Evolutionary conservation across 106 monocot species (phyloP).

Genomic region (Amphibolis antarctica): DNA sequence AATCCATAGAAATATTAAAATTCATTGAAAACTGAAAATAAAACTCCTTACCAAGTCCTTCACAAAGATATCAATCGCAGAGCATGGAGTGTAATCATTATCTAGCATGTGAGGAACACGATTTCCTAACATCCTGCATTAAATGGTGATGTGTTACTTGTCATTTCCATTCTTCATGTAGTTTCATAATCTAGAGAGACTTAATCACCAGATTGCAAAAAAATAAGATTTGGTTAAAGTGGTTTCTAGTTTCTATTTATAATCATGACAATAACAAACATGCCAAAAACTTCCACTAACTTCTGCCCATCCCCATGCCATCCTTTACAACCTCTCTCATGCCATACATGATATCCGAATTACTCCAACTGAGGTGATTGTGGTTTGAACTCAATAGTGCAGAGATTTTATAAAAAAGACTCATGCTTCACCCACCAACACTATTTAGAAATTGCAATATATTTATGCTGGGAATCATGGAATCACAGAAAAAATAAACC

Average conservation of each 20-base stretch:
- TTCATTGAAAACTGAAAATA: background rate
- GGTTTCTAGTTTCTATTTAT: background rate
- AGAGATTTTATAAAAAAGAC: too few species aligned
- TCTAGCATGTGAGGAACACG: slow-evolving; percentile 97
- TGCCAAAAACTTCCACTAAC: background rate
- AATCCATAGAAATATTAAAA: background rate
- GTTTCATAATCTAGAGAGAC: background rate
- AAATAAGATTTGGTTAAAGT: background rate
- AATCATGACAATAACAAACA: background rate
- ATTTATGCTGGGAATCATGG: too few species aligned
- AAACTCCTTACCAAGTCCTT: slow-evolving; percentile 75
- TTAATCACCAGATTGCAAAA: background rate
- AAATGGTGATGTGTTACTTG: background rate
- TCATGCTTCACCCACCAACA: too few species aligned
- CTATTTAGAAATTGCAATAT: too few species aligned
- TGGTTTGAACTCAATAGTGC: too few species aligned
- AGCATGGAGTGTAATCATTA: slow-evolving; percentile 83
- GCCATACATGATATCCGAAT: too few species aligned
- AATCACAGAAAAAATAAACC: too few species aligned
- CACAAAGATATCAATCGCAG: slow-evolving; percentile 94
- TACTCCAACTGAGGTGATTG: too few species aligned
- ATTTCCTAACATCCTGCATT: slow-evolving; percentile 95
- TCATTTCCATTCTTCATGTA: slow-evolving; percentile 3
- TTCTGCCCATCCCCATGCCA: too few species aligned
- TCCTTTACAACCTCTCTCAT: too few species aligned